Conservation (phyloP, 2,329 filamentous ascomycete genomes). For the Verticillium dahliae region DNA sequence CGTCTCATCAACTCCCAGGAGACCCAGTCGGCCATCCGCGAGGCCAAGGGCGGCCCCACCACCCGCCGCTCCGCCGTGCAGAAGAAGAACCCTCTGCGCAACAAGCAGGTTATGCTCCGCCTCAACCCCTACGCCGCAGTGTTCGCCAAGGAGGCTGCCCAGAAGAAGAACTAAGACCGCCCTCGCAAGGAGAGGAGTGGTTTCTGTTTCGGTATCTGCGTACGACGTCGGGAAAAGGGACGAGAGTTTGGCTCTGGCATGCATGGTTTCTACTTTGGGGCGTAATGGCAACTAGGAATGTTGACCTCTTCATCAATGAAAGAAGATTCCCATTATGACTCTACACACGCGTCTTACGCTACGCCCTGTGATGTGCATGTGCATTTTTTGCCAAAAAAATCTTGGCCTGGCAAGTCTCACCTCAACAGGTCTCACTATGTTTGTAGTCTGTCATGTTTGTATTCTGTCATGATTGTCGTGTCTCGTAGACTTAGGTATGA, state of each 20-base stretch:
- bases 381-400: neutral
- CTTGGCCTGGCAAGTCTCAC: too few relatives aligned
- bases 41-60: constrained; percentile 79
- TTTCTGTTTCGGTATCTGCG: neutral
- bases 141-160: constrained; percentile 66
- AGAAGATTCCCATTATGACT: constrained; percentile 11
- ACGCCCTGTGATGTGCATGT: neutral
- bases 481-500: neutral
- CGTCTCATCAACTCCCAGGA: constrained; percentile 99
- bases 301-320: constrained; percentile 16
- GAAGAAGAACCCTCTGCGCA: constrained; percentile 99
- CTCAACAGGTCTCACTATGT: neutral
- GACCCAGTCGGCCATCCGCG: constrained; percentile 91
- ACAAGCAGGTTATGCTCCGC: constrained; percentile 97
- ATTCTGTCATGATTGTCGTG: neutral
- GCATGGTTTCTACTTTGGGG: constrained; percentile 15
- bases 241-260: constrained; percentile 14
- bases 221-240: constrained; percentile 8
- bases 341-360: neutral
- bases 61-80: constrained; percentile 89
- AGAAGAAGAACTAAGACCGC: constrained; percentile 34
- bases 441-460: neutral
- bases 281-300: constrained; percentile 14
- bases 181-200: neutral
- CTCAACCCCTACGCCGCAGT: constrained; percentile 96